Conservation (phyloP, 1,139 yeast genomes). For the Yamadazyma atmosphaerica region DNA sequence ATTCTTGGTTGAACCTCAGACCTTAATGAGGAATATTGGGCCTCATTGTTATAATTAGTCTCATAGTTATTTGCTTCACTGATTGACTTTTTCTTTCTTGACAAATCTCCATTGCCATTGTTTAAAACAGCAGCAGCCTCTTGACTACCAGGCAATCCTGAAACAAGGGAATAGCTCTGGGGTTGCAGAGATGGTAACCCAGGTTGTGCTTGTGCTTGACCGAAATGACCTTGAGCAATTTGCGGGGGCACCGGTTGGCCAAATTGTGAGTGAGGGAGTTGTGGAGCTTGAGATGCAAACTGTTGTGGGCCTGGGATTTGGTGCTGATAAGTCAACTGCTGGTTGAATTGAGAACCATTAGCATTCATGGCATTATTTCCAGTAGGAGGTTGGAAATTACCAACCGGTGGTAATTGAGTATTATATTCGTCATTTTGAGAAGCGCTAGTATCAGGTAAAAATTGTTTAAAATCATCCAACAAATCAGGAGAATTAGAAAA, state of each 20-base stretch:
- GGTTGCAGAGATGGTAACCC: conserved; percentile 1
- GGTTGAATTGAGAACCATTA: conserved; percentile 15
- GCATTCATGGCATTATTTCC: conserved; percentile 34
- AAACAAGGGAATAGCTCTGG: conserved; percentile 6
- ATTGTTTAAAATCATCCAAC: conserved; percentile 90
- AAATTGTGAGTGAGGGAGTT: conserved; percentile 15
- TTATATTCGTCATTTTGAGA: conserved; percentile 23
- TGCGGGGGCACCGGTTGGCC: conserved; percentile 16
- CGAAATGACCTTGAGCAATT: not conserved
- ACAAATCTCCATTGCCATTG: conserved; percentile 12
- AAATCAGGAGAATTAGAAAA: conserved; percentile 94
- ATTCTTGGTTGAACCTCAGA: conserved; percentile 31
- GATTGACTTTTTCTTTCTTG: conserved; percentile 29
- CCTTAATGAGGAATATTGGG: conserved; percentile 56
- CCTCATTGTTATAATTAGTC: conserved; percentile 39
- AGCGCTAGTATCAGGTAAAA: conserved; percentile 81
- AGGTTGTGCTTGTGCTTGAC: not conserved
- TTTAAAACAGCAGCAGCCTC: conserved; percentile 16
- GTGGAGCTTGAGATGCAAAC: conserved; percentile 8
- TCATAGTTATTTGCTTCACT: conserved; percentile 32
- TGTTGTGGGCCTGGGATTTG: conserved; percentile 7
- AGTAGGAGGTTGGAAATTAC: conserved; percentile 86
- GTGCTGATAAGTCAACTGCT: conserved; percentile 13
- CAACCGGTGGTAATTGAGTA: conserved; percentile 87
- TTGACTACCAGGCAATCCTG: conserved; percentile 11